Base-by-base conservation (phyloP, 2,329 filamentous ascomycete species). In the Penicillium nordicum region DNA sequence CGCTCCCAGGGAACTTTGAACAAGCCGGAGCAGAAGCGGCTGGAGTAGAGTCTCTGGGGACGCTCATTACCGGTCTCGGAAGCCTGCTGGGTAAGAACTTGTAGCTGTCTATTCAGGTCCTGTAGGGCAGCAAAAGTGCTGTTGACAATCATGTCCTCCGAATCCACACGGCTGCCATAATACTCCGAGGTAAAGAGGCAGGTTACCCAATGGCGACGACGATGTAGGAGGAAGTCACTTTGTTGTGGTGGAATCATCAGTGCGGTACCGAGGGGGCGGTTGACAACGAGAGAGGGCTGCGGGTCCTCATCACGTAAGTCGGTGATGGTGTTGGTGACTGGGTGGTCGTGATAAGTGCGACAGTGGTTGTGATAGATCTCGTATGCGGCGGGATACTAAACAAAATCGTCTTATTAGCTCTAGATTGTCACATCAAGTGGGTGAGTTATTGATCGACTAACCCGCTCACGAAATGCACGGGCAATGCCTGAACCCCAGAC, bases 401-500 rank as follows among this genome's bases (percentile, higher is more conserved):
- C 4, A n/a, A 34, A 16, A 38, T 30, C 25, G 4, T n/a, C 5
- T n/a, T 4, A 1, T 45, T 38, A 47, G 29, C 11, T 41, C 21
- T 37, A 6, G 14, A 8, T 11, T 25, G 16, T 25, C 5, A 5
- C 4, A 9, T 41, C 9, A 30, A 16, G 12, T 32, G 16, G 25
- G 55, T 12, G 64, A 74, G 73, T 23, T 69, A 69, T 5, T 69
- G 57, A 30, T 42, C 6, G 11, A 50, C 52, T 18, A 12, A 50
- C 52, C 5, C 40, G 30, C 1, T 37, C n/a, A 23, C 74, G 78
- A 70, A 86, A 85, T 0, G 70, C 73, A 34, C 65, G 61, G 2
- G 84, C 84, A 51, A 86, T 83, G n/a, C 84, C 84, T 4, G 75
- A 76, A 44, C 82, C 82, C 84, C 84, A 87, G 14, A 64, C 65